Base-by-base conservation (phyloP, 2,329 filamentous ascomycete genomes). In the Colletotrichum lindemuthianum region DNA sequence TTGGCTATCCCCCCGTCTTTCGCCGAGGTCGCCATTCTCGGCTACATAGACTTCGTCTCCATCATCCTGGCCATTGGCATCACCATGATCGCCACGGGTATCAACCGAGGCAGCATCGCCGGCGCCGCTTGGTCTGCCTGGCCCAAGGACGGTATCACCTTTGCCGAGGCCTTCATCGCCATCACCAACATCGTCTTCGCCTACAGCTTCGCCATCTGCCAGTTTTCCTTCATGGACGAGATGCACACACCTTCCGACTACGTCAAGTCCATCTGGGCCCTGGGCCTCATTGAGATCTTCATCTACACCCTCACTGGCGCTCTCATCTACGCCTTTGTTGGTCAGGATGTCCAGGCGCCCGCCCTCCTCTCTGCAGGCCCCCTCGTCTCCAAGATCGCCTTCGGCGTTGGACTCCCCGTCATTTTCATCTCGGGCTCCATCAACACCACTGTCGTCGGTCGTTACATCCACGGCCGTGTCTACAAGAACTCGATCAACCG, bases 401-500 rank as follows among this genome's bases (percentile, higher is more conserved):
- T 90, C 71, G 90, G 89, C 34, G 75, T 92, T 67, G 90, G 89
- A 0, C 79, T 90, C 4, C 90, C 90, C 12, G 92, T 90, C 59
- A 92, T 93, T 72, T 84, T 92, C 70, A 88, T 93, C 66, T 90
- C 90, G 0, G 91, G 90, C 53, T 89, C 90, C 15, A 90, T 92
- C 74, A 89, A 91, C 76, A 82, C 79, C 40, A 81, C 79, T 2
- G 80, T 82, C 10, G 76, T 80, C 36, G 76, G 73, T 4, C 79
- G 81, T 16, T 84, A 83, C 65, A 73, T 84, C 65, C 80, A 82
- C 70, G 79, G 76, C 6, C 78, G 81, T 40, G 64, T 79, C n/a
- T 83, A 75, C 71, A 76, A 76, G 69, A 69, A 81, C 70, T 79
- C 76, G 2, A 70, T 82, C 60, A 75, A 76, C 59, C 78, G 78